phyloP scores from a whole-genome alignment of 371 early-diverging fungal species.

The Syncephalastrum monosporum region DNA sequence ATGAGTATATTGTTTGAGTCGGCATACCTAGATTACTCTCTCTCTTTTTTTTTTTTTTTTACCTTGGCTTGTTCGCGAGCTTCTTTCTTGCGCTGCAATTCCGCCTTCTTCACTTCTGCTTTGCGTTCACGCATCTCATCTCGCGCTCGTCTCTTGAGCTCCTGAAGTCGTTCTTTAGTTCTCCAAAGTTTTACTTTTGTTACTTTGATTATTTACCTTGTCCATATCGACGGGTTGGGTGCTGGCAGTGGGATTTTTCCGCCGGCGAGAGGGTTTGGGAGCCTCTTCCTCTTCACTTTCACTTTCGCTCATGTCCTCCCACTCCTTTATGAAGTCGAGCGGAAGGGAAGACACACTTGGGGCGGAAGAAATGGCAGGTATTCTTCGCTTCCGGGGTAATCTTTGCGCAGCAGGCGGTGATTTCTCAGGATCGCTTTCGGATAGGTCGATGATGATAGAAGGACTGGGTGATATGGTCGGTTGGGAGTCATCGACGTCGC shows the following conservation, averaged over 20 bases:
- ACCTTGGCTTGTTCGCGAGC: slow-evolving; percentile 10
- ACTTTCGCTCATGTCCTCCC: slow-evolving; percentile 11
- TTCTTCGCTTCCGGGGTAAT: background rate
- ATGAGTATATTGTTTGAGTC: background rate
- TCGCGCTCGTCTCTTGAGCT: slow-evolving; percentile 3
- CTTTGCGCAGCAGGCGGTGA: background rate
- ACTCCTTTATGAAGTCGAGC: slow-evolving; percentile 13
- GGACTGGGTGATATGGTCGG: background rate
- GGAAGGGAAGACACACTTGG: background rate
- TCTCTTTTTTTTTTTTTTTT: background rate
- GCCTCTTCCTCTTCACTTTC: slow-evolving; percentile 4
- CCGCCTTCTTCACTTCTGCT: slow-evolving; percentile 18
- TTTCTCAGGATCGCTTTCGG: background rate
- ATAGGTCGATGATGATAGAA: background rate
- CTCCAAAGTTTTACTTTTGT: background rate
- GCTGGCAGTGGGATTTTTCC: too few species aligned
- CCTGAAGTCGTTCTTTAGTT: too few species aligned
- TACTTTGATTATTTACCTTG: background rate
- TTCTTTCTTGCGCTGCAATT: slow-evolving; percentile 7
- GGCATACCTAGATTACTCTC: background rate
- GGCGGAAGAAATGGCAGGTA: background rate
- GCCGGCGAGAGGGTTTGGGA: background rate
- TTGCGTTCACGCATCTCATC: background rate
- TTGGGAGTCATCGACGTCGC: background rate
- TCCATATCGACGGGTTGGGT: too few species aligned